Evolutionary conservation across 2,329 filamentous ascomycete species (phyloP), one percentile per base, ranked within the genome.

Genomic region (Ophiostoma fasciatum): DNA sequence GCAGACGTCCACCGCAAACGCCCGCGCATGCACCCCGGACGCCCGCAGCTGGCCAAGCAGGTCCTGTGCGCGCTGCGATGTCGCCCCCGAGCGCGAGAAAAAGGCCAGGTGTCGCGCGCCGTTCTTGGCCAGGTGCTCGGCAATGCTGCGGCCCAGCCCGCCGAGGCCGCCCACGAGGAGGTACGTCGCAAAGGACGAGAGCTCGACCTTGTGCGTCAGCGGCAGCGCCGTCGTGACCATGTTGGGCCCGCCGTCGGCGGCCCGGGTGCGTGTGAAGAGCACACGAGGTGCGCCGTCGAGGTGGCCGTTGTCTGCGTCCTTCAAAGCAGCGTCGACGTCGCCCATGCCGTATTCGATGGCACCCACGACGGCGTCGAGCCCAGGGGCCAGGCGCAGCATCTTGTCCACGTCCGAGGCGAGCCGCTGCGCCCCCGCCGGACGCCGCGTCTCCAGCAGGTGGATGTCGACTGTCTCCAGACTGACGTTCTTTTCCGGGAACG

Each of bases 161-260:
- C 71, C 69, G 0, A 73, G 57, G 1, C 70, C 69, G 13, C 73
- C 73, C 4, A 62, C 59, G 4, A 77, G 50, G 3, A 76, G 46
- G 38, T 76, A 77, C 1, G 67, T 65, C 1, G 52, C 57, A 1
- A 30, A 25, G 0, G 37, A 7, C 3, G 39, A 40, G 9, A 44
- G 33, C 4, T 14, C 10, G 1, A 14, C 10, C 10, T 25, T 20
- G 9, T 17, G 19, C 1, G 33, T 31, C n/a, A 43, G 18, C 19
- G n/a, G 23, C 4, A 40, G 23, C 2, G 28, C 14, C n/a, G 28
- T 33, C 8, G 32, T 36, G 7, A 45, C 39, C 6, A 25, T 13
- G 23, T 21, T 33, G 3, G 19, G 10, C 5, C 15, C n/a, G 5
- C 15, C 26, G 7, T 32, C 23, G 7, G 23, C 17, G 13, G 17